Evolutionary conservation across 1,139 yeast species (phyloP).

Genomic region (Zygoascus sp.): DNA sequence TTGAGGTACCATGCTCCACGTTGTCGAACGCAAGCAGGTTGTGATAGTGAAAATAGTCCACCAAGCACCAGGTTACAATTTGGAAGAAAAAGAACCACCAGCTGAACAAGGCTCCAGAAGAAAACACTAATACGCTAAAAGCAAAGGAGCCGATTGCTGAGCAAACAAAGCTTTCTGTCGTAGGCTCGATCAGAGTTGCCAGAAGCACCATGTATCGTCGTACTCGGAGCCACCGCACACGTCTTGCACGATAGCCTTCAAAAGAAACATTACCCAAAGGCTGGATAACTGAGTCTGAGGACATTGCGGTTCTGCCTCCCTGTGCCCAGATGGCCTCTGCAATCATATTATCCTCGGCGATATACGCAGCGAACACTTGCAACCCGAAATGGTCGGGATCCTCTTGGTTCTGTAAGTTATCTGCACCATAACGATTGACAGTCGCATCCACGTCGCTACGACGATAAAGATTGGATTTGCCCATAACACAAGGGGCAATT

Average conservation of each 20-base stretch:
- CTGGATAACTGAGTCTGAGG: constrained; percentile 75
- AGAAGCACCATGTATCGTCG: constrained; percentile 81
- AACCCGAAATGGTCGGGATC: constrained; percentile 43
- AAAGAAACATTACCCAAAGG: constrained; percentile 53
- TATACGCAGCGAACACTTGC: constrained; percentile 68
- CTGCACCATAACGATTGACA: constrained; percentile 34
- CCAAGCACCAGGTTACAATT: constrained; percentile 55
- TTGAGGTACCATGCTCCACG: constrained; percentile 27
- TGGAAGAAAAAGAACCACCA: constrained; percentile 47
- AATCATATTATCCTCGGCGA: constrained; percentile 92
- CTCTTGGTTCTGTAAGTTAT: constrained; percentile 6
- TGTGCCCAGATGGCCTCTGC: constrained; percentile 78
- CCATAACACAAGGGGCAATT: constrained; percentile 90
- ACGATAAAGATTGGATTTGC: constrained; percentile 80
- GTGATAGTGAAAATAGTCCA: constrained; percentile 60
- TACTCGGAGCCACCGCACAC: constrained; percentile 86
- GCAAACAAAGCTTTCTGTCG: constrained; percentile 65
- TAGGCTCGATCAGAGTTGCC: constrained; percentile 82
- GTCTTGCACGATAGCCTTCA: constrained; percentile 57
- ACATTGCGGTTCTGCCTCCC: constrained; percentile 73
- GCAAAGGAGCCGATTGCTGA: constrained; percentile 53
- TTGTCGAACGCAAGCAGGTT: constrained; percentile 39
- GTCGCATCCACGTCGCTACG: constrained; percentile 64
- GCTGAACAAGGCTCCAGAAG: constrained; percentile 15
- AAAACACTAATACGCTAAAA: constrained; percentile 45